Conservation (phyloP, 768 basidiomycete species). For the Kwoniella mangroviensis region DNA sequence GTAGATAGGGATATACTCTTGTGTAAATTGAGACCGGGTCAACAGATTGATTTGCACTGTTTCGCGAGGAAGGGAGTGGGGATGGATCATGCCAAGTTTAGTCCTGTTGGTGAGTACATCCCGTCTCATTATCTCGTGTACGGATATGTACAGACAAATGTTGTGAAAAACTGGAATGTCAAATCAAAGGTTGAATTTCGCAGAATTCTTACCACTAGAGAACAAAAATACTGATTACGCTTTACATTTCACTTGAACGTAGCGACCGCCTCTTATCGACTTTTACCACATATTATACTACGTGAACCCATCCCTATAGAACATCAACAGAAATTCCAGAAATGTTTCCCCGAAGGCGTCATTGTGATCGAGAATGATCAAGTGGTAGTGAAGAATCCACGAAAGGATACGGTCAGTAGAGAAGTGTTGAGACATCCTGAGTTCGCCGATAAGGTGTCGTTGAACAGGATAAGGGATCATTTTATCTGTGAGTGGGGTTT, state of each 20-base stretch:
- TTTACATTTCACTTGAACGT: background rate
- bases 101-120: conserved; percentile 75
- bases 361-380: conserved; percentile 58
- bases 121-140: too few species aligned
- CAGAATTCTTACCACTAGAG: too few species aligned
- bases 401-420: conserved; percentile 86
- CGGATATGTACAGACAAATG: too few species aligned
- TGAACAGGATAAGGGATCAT: conserved; percentile 85
- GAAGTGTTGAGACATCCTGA: conserved; percentile 92
- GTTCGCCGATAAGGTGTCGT: conserved; percentile 78
- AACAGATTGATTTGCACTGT: conserved; percentile 79
- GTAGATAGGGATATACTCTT: conserved; percentile 72
- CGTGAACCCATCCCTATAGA: conserved; percentile 75
- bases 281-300: conserved; percentile 79
- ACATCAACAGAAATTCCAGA: conserved; percentile 78
- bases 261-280: conserved; percentile 95
- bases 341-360: conserved; percentile 76
- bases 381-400: conserved; percentile 65
- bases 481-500: conserved; percentile 89
- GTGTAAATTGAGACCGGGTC: conserved; percentile 89
- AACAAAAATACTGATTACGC: too few species aligned
- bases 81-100: conserved; percentile 95
- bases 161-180: too few species aligned
- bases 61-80: conserved; percentile 78
- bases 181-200: too few species aligned